Base-by-base conservation (phyloP, 2,329 filamentous ascomycete genomes). In the Monilinia fructicola region DNA sequence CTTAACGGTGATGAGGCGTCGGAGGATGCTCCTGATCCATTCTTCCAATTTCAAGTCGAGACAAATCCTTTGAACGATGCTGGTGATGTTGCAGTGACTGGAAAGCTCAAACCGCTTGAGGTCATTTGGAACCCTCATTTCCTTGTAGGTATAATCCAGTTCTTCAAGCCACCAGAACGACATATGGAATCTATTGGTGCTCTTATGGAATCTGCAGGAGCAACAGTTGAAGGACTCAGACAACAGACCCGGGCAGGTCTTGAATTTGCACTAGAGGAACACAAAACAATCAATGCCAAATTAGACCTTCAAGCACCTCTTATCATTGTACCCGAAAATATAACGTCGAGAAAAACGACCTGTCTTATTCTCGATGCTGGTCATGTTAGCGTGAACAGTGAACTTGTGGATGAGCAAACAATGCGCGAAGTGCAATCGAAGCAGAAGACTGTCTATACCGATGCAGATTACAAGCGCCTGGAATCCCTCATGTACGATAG, bases 171-270 rank as follows among this genome's bases (percentile, higher is more conserved):
- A 0, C 96, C 95, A 0, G 93, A 97, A 77, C 86, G 93, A 61
- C 96, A 99, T 76, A 97, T 99, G 93, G 95, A 99, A 76, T 99
- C 95, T 12, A 97, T 99, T 72, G 90, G 88, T 16, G 96, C 95
- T 1, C 83, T 99, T 66, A 92, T 99, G 88, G 96, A 99, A 78
- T 92, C 90, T 56, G 95, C 95, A 6, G 93, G 95, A 31, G 94
- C 94, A 1, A 99, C 95, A 0, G 94, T 99, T 0, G 94, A 99
- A 78, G 94, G 93, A 10, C 83, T 99, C 67, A 87, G 96, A 44
- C 93, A 98, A 77, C 96, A 99, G 79, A 99, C 96, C 5, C 87
- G 96, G 76, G 94, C 95, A 60, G 94, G 95, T 35, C 85, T 99
- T 44, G 93, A 99, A 78, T 99, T 97, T 78, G 96, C 95, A 0